Evolutionary conservation across 192 early-diverging fungal species (phyloP).

Genomic region (Pilobolus umbonatus): DNA sequence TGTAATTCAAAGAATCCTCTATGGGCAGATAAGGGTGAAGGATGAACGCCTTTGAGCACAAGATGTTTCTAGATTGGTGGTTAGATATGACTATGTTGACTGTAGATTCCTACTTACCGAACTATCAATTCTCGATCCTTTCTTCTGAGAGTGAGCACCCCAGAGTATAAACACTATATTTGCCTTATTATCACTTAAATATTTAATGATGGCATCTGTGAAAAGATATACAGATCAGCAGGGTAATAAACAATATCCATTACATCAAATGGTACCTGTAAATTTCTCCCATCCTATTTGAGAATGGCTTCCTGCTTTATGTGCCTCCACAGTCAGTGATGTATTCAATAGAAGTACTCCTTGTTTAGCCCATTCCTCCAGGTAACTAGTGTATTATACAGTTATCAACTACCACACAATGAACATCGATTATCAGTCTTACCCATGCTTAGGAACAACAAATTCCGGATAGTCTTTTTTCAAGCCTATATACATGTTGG

Average conservation of each 20-base stretch:
- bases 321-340: slow-evolving; percentile 75
- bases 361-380: slow-evolving; percentile 77
- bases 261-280: slow-evolving; percentile 45
- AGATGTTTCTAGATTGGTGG: slow-evolving; percentile 58
- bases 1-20: slow-evolving; percentile 83
- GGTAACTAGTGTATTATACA: slow-evolving; percentile 32
- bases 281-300: slow-evolving; percentile 82
- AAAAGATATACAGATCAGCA: not conserved
- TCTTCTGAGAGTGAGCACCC: slow-evolving; percentile 88
- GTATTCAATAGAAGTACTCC: slow-evolving; percentile 92
- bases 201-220: slow-evolving; percentile 68
- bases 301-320: slow-evolving; percentile 77
- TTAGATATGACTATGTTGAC: not conserved
- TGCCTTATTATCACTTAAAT: slow-evolving; percentile 54
- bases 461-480: slow-evolving; percentile 69
- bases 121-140: slow-evolving; percentile 66
- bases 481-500: slow-evolving; percentile 88
- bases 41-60: slow-evolving; percentile 83
- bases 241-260: not conserved
- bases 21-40: slow-evolving; percentile 82
- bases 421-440: not conserved
- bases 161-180: slow-evolving; percentile 92
- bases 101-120: slow-evolving; percentile 5
- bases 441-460: slow-evolving; percentile 66
- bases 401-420: not conserved